Conservation (phyloP, 2,329 filamentous ascomycete species). For the Fusarium irregulare region DNA sequence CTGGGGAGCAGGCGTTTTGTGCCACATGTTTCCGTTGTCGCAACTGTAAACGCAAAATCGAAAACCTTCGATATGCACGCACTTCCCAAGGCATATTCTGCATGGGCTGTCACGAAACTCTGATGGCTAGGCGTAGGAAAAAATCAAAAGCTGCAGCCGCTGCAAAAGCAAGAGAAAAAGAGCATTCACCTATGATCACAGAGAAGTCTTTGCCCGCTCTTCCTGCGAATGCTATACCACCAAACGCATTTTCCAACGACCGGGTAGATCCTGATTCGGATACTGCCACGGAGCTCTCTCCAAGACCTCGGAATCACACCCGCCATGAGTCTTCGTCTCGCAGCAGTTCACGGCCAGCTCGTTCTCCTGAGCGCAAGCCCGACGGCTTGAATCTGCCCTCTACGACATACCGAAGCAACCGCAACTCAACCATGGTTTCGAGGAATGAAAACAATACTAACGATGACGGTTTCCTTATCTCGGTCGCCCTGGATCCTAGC, state of each 20-base stretch:
- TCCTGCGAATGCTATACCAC: constrained; percentile 77
- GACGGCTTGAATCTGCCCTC: constrained; percentile 78
- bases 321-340: constrained; percentile 67
- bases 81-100: constrained; percentile 99
- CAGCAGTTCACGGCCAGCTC: constrained; percentile 63
- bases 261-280: constrained; percentile 71
- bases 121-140: constrained; percentile 93
- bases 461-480: constrained; percentile 80
- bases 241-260: constrained; percentile 70
- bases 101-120: constrained; percentile 97
- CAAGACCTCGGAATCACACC: constrained; percentile 66
- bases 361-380: constrained; percentile 66
- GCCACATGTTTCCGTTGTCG: constrained; percentile 96
- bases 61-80: constrained; percentile 96
- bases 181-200: constrained; percentile 73
- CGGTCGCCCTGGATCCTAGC: constrained; percentile 78
- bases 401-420: constrained; percentile 81
- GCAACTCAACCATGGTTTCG: constrained; percentile 74
- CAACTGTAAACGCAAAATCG: constrained; percentile 98
- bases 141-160: constrained; percentile 76
- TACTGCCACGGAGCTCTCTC: constrained; percentile 76
- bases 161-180: constrained; percentile 72
- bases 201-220: constrained; percentile 95
- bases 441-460: constrained; percentile 59
- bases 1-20: constrained; percentile 97